Evolutionary conservation across 148 eudicot genomes (phyloP), one percentile per base, ranked within the genome.

Genomic region (Fagopyrum esculentum): DNA sequence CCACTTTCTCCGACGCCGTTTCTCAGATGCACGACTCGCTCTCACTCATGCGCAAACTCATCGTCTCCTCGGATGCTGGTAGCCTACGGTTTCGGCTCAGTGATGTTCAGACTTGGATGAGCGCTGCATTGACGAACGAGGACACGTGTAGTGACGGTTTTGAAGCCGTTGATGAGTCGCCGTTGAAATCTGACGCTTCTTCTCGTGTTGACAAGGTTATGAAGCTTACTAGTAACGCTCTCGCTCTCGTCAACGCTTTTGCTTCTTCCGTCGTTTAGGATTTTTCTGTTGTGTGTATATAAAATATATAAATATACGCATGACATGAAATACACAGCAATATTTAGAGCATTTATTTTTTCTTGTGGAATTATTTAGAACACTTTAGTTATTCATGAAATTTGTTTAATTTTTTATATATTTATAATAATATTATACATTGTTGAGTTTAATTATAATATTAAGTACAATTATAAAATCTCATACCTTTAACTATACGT

Each of bases 101-200:
- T 80, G 90, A 92, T 59, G 94, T 92, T 61, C 91, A 92, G 85
- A 89, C 97, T 78, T 92, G 93, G 91, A 85, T 92, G 92, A 92
- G 94, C 69, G 88, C 97, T 0, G 97, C 94, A 4, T 57, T 92
- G 15, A 86, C 94, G 0, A 82, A 92, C 51, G 92, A 89, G 82
- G 94, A 88, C 76, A 89, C 97, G 73, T 92, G 97, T 73, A 78
- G 80, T 9, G 93, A 88, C 45, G 95, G 95, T 63, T 88, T 92
- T 17, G 74, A 81, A 1, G 90, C 82, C n/a, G 91, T 84, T 30
- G 48, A 4, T 0, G 83, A 86, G 4, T 81, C 86, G n/a, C 82
- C 78, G 5, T 40, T 85, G 59, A 92, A 90, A 49, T 19, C 29
- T 61, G 90, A 81, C 40, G 90, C 90, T 26, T 64, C 46, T 66